Evolutionary conservation across 1,139 yeast species (phyloP), one percentile per base, ranked within the genome.

Genomic region (Yarrowia galli): DNA sequence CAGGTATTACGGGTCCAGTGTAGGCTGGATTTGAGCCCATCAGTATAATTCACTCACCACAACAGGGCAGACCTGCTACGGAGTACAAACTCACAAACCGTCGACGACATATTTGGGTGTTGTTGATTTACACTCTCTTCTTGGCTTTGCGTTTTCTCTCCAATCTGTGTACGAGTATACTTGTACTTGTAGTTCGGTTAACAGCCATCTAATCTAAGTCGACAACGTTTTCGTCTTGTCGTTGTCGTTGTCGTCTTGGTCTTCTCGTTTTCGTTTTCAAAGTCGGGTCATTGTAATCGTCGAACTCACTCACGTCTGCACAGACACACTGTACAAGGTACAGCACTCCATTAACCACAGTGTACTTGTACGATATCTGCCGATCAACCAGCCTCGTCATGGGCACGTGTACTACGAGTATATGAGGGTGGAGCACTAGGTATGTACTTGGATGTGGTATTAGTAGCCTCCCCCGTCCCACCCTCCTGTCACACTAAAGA

Each of bases 181-280:
- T n/a, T n/a, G n/a, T n/a, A n/a, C n/a, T n/a, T n/a, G n/a, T n/a
- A n/a, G n/a, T n/a, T n/a, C n/a, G n/a, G n/a, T n/a, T n/a, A n/a
- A n/a, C n/a, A n/a, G n/a, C 23, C 53, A 48, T 49, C 38, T 49
- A 49, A 49, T 32, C 54, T 49, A 49, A 49, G 54, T 49, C 40
- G 36, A 25, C 49, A 7, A 10, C 36, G 36, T 35, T 35, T 35
- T 35, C 40, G 12, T 5, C 15, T 23, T 20, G n/a, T n/a, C 36
- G 36, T 35, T 35, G 9, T 35, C 40, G 12, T 5, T 22, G 16
- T 20, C 22, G 23, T 28, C 32, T n/a, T n/a, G n/a, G 28, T 25
- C 28, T 7, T 25, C 13, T 32, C 36, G 36, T 35, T 35, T 12
- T 35, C 40, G 12, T 5, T 22, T 22, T 20, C 20, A 16, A 16